A percentile compares a stretch with the other conserved stretches of the same genome.
These are phyloP conservation scores for Panaeolus cyanescens DNA, from an alignment of 768 basidiomycete species.

Conservation along the genomic window DNA sequence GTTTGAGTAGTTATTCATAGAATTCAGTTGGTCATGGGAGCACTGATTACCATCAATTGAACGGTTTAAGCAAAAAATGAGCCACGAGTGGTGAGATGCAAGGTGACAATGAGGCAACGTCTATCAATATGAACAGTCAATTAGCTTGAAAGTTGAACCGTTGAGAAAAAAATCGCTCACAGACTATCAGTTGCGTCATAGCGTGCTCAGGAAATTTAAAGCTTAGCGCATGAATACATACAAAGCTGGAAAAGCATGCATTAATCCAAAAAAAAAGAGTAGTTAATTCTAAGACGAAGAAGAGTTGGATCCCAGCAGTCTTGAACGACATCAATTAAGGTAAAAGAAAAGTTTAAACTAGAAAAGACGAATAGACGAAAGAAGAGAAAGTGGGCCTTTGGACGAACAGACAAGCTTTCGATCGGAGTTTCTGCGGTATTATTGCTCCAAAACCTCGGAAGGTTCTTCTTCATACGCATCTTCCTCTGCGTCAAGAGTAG, in stretches of 20 bases:
- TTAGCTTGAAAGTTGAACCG: background rate
- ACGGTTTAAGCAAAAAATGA: background rate
- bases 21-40: background rate
- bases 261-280: background rate
- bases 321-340: background rate
- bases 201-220: background rate
- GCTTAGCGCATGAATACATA: background rate
- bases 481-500: constrained; percentile 25
- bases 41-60: background rate
- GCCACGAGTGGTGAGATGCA: background rate
- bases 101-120: too few relatives aligned
- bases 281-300: too few relatives aligned
- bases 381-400: background rate
- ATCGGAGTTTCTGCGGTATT: background rate
- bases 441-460: constrained; percentile 13
- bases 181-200: background rate
- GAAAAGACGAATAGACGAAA: background rate
- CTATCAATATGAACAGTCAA: background rate
- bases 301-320: background rate
- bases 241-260: background rate
- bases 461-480: constrained; percentile 25
- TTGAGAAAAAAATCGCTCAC: background rate
- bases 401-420: background rate
- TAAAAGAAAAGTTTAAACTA: background rate
- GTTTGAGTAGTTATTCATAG: background rate